A percentile compares a stretch with the other conserved stretches of the same genome.
phyloP scores from a whole-genome alignment of 1,284 basidiomycete species.

The Ceratobasidium papillatum region DNA sequence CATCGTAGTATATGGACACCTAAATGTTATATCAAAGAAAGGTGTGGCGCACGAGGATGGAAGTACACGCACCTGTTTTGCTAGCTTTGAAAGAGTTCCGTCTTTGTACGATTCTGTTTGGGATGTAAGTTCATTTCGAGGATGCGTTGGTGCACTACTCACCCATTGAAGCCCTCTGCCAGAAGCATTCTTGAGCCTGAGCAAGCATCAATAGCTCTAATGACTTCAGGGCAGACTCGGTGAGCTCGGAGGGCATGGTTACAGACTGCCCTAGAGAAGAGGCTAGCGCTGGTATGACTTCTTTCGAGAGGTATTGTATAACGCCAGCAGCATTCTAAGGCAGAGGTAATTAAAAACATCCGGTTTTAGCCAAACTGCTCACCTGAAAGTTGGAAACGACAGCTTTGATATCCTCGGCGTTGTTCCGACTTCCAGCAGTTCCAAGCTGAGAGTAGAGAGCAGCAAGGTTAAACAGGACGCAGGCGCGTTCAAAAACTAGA shows the following conservation, averaged over 20 bases:
- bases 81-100: slow-evolving; percentile 84
- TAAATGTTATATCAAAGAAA: slow-evolving; percentile 48
- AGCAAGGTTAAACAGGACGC: slow-evolving; percentile 84
- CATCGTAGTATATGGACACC: slow-evolving; percentile 74
- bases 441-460: slow-evolving; percentile 81
- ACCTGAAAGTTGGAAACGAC: slow-evolving; percentile 43
- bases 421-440: slow-evolving; percentile 70
- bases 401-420: slow-evolving; percentile 72
- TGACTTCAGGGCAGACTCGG: slow-evolving; percentile 66
- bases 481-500: slow-evolving; percentile 79
- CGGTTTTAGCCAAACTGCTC: not conserved
- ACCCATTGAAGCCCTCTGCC: slow-evolving; percentile 93
- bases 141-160: slow-evolving; percentile 45
- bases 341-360: not conserved
- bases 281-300: slow-evolving; percentile 65
- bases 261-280: slow-evolving; percentile 63
- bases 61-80: slow-evolving; percentile 64
- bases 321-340: slow-evolving; percentile 79
- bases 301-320: slow-evolving; percentile 68
- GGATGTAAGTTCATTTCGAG: not conserved
- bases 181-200: slow-evolving; percentile 96
- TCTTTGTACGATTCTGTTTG: slow-evolving; percentile 63
- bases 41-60: not conserved
- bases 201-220: slow-evolving; percentile 86
- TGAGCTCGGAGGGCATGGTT: slow-evolving; percentile 67